Evolutionary conservation across 2,329 filamentous ascomycete genomes (phyloP), one percentile per base, ranked within the genome.

Genomic region (Cryoendolithus antarcticus): DNA sequence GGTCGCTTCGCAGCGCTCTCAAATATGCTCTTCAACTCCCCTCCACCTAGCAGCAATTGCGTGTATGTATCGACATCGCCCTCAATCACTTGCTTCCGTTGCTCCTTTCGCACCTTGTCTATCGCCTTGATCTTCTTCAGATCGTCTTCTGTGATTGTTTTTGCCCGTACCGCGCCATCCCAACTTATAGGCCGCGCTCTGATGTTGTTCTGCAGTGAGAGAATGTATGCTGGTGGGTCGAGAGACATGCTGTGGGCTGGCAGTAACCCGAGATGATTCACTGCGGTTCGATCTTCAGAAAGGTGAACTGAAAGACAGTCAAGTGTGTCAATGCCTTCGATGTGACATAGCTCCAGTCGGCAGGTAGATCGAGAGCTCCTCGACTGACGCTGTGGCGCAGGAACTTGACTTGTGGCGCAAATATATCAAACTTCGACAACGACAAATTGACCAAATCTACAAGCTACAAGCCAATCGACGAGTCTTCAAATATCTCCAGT

Each of bases 61-160:
- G 79, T 75, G 64, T 94, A 98, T 49, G 80, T 84, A 52, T 80
- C 72, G 15, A 89, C 65, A 63, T 95, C 84, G 40, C 65, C 67
- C 60, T 93, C 83, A 45, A 96, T 79, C 11, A 79, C 81, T 57
- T 89, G 77, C 59, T 80, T 81, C 57, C 88, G 77, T 64, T 86
- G 82, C 51, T 96, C 91, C 62, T 86, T 91, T 62, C 86, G 83
- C 50, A 91, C 84, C 66, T 95, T 96, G 63, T 96, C 91, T 53
- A 96, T 85, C 45, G 88, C 85, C 63, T 88, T 88, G 66, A 98
- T 94, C 72, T 88, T 89, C 69, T 82, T 84, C 53, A 95, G 76
- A 64, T 98, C 89, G 51, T 83, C 80, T 52, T 96, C 89, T 42
- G 84, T 93, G 64, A 98, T 83, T 57, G 86, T 91, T 62, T 88